Evolutionary conservation across 345 rosid species (phyloP), one percentile per base, ranked within the genome.

Genomic region (Rhizophora mangle): DNA sequence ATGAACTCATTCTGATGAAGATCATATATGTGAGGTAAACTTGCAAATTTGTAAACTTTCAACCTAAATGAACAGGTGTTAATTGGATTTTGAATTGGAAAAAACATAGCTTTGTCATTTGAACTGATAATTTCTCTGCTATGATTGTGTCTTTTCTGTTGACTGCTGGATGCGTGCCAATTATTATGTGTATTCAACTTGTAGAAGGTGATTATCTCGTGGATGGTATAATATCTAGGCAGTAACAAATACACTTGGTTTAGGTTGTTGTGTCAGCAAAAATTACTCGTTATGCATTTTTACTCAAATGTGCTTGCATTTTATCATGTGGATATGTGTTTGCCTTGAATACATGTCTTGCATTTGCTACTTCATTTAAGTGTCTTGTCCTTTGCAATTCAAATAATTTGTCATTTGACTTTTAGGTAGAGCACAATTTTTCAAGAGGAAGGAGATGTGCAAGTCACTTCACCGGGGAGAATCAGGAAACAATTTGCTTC

Each of bases 1-100:
- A 96, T 96, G 99, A 96, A 96, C 86, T 92, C 98, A 24, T 92
- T 96, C 72, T 96, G 85, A 90, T 57, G 32, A 54, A 13, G 16
- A 4, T 2, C 15, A 36, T 54, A 56, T 57, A 47, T 52, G 46
- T 52, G 67, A 76, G 85, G 85, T 88, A 74, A 52, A 63, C n/a
- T 75, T 37, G 56, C n/a, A 0, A 31, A 3, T 54, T 13, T 63
- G 18, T 8, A 19, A 7, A 26, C 15, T 55, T 22, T 21, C 13
- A 7, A 9, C 26, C 22, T 55, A 7, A 34, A 34, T 34, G 37
- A 34, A 2, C 10, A 1, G 8, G 37, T 34, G 37, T 7, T 34
- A 53, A 53, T 4, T 24, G 57, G 37, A 34, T 34, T 53, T 53
- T 53, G 24, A n/a, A n/a, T 53, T 53, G 8, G 6, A 18, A 53